These are phyloP conservation scores for Aspergillus piperis DNA, from an alignment of 2,329 filamentous ascomycete genomes.

Conservation along the genomic window DNA sequence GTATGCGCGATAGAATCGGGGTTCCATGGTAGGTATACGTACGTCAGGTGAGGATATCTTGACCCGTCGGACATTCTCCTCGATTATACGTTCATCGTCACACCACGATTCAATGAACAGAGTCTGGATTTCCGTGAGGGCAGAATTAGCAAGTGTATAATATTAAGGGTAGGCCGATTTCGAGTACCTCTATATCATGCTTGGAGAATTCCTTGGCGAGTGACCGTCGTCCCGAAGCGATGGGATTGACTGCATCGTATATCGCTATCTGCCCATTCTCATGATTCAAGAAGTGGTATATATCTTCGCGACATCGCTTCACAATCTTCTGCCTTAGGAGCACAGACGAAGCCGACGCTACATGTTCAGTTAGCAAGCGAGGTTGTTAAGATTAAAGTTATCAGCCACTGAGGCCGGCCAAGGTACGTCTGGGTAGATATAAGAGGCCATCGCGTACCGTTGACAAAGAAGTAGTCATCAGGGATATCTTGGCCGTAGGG, in stretches of 20 bases:
- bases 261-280: slow-evolving; percentile 98
- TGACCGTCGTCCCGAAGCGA: slow-evolving; percentile 75
- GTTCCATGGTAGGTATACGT: slow-evolving; percentile 37
- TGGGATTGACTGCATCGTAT: slow-evolving; percentile 95
- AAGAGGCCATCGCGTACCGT: slow-evolving; percentile 53
- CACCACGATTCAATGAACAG: slow-evolving; percentile 96
- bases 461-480: slow-evolving; percentile 96
- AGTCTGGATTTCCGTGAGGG: slow-evolving; percentile 51
- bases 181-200: slow-evolving; percentile 79
- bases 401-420: not conserved
- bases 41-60: slow-evolving; percentile 97
- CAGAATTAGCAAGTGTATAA: not conserved
- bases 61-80: slow-evolving; percentile 94
- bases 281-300: slow-evolving; percentile 92
- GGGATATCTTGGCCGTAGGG: slow-evolving; percentile 81
- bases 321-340: slow-evolving; percentile 94
- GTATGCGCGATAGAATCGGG: slow-evolving; percentile 11
- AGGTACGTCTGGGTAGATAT: not conserved
- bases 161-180: not conserved
- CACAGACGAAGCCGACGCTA: slow-evolving; percentile 82
- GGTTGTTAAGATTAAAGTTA: not conserved
- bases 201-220: slow-evolving; percentile 97
- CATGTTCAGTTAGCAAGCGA: slow-evolving; percentile 28
- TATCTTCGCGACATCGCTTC: slow-evolving; percentile 95
- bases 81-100: slow-evolving; percentile 87